These are phyloP conservation scores for Berkeleyomyces rouxiae DNA, from an alignment of 2,329 filamentous ascomycete genomes.

Conservation along the genomic window DNA sequence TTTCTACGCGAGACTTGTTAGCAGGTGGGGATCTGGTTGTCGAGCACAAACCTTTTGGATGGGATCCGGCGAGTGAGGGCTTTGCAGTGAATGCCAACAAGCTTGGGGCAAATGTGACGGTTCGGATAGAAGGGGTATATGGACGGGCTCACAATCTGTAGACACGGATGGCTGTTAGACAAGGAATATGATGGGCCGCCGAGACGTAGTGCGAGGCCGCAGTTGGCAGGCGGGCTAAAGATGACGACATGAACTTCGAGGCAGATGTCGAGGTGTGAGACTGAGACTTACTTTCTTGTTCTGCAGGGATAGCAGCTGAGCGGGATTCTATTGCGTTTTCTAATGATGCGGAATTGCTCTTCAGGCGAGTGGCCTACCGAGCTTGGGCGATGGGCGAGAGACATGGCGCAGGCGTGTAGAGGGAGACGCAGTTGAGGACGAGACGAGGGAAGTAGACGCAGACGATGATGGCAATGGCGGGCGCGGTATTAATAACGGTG, in stretches of 20 bases:
- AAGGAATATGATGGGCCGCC: too few species aligned
- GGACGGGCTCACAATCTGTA: too few species aligned
- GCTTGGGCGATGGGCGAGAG: conserved; percentile 61
- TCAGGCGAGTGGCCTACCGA: conserved; percentile 65
- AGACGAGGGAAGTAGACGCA: background rate
- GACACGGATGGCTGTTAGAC: too few species aligned
- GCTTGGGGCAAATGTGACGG: too few species aligned
- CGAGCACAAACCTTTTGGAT: background rate
- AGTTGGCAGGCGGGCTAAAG: too few species aligned
- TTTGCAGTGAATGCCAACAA: too few species aligned
- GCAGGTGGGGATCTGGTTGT: background rate
- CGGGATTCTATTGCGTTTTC: conserved; percentile 81
- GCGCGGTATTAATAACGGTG: background rate
- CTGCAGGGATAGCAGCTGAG: conserved; percentile 84
- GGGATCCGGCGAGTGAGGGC: too few species aligned
- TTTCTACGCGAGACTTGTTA: conserved; percentile 37
- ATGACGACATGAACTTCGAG: background rate
- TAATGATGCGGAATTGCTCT: conserved; percentile 70
- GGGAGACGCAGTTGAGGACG: background rate
- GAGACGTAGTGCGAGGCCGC: too few species aligned
- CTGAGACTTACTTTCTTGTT: conserved; percentile 59
- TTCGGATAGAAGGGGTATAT: too few species aligned
- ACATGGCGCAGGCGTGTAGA: conserved; percentile 33
- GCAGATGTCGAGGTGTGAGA: conserved; percentile 1
- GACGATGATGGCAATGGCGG: too few species aligned